phyloP scores from a whole-genome alignment of 495 filamentous ascomycete genomes.

The Penicillium riverlandense region DNA sequence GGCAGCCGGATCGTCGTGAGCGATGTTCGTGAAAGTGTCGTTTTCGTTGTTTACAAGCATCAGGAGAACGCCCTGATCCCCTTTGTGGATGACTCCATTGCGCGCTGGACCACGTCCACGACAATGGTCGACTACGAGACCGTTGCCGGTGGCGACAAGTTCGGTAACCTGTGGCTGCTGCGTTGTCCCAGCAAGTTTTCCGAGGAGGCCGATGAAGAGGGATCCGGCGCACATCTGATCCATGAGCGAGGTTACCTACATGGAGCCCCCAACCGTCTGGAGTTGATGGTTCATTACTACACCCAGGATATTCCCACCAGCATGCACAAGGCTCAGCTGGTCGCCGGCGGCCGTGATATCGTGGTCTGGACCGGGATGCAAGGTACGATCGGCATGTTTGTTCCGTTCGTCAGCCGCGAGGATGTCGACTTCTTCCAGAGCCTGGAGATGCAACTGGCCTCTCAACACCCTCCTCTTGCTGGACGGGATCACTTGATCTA shows the following conservation, averaged over 20 bases:
- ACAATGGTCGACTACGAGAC: slow-evolving; percentile 98
- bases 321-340: slow-evolving; percentile 81
- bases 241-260: slow-evolving; percentile 85
- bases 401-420: slow-evolving; percentile 83
- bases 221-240: slow-evolving; percentile 78
- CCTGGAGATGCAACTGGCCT: slow-evolving; percentile 76
- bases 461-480: slow-evolving; percentile 76
- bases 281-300: slow-evolving; percentile 81
- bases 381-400: slow-evolving; percentile 85
- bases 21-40: slow-evolving; percentile 85
- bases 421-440: slow-evolving; percentile 97
- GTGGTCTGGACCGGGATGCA: slow-evolving; percentile 91
- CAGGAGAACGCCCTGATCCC: slow-evolving; percentile 85
- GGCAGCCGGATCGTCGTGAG: slow-evolving; percentile 87
- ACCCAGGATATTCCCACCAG: slow-evolving; percentile 87
- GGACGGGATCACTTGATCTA: slow-evolving; percentile 95
- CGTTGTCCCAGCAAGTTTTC: slow-evolving; percentile 81
- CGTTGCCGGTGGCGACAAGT: slow-evolving; percentile 91
- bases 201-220: slow-evolving; percentile 86
- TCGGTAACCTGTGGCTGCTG: slow-evolving; percentile 91
- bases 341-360: slow-evolving; percentile 85
- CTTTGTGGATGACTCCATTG: slow-evolving; percentile 81
- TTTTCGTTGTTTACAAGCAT: slow-evolving; percentile 88
- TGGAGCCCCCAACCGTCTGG: slow-evolving; percentile 76
- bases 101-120: slow-evolving; percentile 80